phyloP scores from a whole-genome alignment of 495 filamentous ascomycete species.

The Aspergillus indologenus region DNA sequence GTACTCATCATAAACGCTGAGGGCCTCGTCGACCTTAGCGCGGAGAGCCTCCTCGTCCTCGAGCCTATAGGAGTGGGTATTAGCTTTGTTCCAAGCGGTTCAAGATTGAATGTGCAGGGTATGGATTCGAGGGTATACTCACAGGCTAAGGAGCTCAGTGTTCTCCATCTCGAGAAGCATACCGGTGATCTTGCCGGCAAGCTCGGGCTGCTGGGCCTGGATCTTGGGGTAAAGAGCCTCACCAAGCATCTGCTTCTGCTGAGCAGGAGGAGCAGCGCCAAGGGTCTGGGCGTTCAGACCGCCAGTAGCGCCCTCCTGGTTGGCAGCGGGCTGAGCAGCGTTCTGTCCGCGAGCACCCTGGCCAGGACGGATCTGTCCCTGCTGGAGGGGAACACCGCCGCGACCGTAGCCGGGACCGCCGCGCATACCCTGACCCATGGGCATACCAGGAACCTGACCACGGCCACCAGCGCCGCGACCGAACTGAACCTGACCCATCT shows the following conservation, averaged over 20 bases:
- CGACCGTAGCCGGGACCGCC: constrained; percentile 60
- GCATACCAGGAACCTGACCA: constrained; percentile 72
- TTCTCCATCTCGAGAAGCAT: constrained; percentile 99
- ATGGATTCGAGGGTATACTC: constrained; percentile 48
- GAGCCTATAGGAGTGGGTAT: constrained; percentile 53
- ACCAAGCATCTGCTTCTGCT: constrained; percentile 97
- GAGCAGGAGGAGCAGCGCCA: constrained; percentile 53
- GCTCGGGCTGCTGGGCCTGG: constrained; percentile 81
- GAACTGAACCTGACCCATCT: constrained; percentile 58
- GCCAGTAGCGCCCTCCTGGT: constrained; percentile 29
- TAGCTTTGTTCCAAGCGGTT: constrained; percentile 24
- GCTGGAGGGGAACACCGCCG: constrained; percentile 44
- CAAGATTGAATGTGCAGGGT: neutral
- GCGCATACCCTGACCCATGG: constrained; percentile 67
- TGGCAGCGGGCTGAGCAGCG: constrained; percentile 36
- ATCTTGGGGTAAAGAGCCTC: constrained; percentile 99
- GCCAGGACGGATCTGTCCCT: constrained; percentile 49
- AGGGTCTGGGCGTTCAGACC: constrained; percentile 46
- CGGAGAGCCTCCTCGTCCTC: constrained; percentile 86
- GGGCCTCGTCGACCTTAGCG: constrained; percentile 93
- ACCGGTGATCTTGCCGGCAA: constrained; percentile 98
- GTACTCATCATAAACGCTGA: constrained; percentile 97
- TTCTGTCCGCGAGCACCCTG: constrained; percentile 38
- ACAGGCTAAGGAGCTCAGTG: constrained; percentile 87
- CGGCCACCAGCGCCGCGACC: constrained; percentile 73